phyloP scores from a whole-genome alignment of 495 filamentous ascomycete species.

The Hypoxylon lienhwacheense region DNA sequence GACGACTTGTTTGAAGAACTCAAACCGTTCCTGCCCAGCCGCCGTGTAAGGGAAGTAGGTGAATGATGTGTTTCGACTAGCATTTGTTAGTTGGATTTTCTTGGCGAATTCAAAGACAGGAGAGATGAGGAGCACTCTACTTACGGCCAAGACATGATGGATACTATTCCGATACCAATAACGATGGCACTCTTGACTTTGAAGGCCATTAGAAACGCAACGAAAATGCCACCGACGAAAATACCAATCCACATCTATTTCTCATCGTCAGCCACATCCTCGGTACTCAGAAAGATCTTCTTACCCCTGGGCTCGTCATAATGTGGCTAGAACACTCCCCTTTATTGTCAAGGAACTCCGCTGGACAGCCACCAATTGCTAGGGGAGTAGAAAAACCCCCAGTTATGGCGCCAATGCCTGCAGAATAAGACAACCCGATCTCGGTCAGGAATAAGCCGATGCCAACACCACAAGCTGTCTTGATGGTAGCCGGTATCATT shows the following conservation, averaged over 20 bases:
- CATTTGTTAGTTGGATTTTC: conserved; percentile 20
- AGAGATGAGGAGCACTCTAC: conserved; percentile 12
- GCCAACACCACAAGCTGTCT: conserved; percentile 76
- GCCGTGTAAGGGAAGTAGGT: conserved; percentile 76
- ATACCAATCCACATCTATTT: conserved; percentile 73
- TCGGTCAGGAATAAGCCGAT: conserved; percentile 79
- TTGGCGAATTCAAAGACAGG: not conserved
- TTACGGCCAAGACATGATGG: conserved; percentile 77
- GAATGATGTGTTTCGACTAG: conserved; percentile 64
- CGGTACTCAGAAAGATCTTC: not conserved
- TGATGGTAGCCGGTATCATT: conserved; percentile 76
- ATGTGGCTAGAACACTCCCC: conserved; percentile 51
- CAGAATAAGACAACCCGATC: conserved; percentile 74
- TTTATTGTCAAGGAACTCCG: conserved; percentile 41
- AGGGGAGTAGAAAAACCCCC: conserved; percentile 61
- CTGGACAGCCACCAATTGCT: conserved; percentile 66
- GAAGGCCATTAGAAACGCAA: conserved; percentile 77
- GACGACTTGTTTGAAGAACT: conserved; percentile 79
- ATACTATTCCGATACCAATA: conserved; percentile 78
- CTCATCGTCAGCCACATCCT: conserved; percentile 21
- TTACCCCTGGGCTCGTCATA: conserved; percentile 68
- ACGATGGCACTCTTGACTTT: conserved; percentile 77
- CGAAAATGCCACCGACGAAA: conserved; percentile 74
- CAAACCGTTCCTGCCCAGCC: conserved; percentile 64
- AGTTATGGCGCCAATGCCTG: conserved; percentile 74